Conservation (phyloP, 768 basidiomycete species). For the Amanita pseudoporphyria region DNA sequence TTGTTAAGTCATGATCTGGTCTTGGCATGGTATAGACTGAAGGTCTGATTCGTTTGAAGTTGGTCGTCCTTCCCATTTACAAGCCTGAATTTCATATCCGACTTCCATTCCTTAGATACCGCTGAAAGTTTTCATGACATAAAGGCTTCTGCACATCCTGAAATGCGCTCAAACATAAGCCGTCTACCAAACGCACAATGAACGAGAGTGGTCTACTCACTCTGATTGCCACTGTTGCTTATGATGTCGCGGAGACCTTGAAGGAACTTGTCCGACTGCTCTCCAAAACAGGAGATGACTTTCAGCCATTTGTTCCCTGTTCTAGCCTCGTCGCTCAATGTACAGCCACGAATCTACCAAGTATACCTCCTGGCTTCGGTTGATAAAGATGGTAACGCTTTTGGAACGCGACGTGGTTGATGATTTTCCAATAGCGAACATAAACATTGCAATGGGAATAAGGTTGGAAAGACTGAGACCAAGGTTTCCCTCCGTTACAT, state of each 20-base stretch:
- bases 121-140: slow-evolving; percentile 46
- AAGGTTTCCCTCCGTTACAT: slow-evolving; percentile 31
- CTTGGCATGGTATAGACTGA: slow-evolving; percentile 56
- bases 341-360: slow-evolving; percentile 42
- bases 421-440: slow-evolving; percentile 8
- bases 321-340: slow-evolving; percentile 42
- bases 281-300: slow-evolving; percentile 46
- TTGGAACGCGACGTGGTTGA: slow-evolving; percentile 42
- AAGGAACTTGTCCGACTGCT: slow-evolving; percentile 36
- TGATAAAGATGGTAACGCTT: slow-evolving; percentile 28
- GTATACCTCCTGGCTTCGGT: slow-evolving; percentile 37
- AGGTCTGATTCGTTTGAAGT: slow-evolving; percentile 48
- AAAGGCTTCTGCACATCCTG: slow-evolving; percentile 35
- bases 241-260: slow-evolving; percentile 41
- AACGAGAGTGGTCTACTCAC: slow-evolving; percentile 33
- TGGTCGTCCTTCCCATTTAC: background rate
- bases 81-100: slow-evolving; percentile 4
- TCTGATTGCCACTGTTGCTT: slow-evolving; percentile 38
- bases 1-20: slow-evolving; percentile 47
- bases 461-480: slow-evolving; percentile 30
- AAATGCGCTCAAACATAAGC: slow-evolving; percentile 20
- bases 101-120: slow-evolving; percentile 18
- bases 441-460: background rate
- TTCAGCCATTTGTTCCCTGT: slow-evolving; percentile 45
- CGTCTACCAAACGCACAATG: slow-evolving; percentile 26